These are phyloP conservation scores for Discostella stelligeroides DNA, from an alignment of 108 stramenopile species.

Conservation along the genomic window DNA sequence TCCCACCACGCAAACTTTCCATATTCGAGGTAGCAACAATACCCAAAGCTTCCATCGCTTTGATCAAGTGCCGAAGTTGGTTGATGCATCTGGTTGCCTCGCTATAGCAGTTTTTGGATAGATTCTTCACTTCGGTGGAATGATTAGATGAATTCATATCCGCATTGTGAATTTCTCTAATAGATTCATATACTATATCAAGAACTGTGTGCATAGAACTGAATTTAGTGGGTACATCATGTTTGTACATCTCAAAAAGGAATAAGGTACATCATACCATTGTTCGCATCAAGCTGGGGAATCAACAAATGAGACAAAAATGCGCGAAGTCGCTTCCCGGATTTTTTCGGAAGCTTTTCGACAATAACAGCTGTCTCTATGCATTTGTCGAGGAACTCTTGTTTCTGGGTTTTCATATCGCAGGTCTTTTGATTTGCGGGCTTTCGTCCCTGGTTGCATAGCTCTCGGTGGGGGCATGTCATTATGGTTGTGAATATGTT, in stretches of 20 bases:
- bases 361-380: constrained; percentile 39
- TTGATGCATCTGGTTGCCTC: constrained; percentile 55
- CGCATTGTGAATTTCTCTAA: constrained; percentile 21
- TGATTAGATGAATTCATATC: constrained; percentile 25
- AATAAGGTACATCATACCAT: constrained; percentile 19
- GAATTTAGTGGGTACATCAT: too few relatives aligned
- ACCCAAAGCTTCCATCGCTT: constrained; percentile 56
- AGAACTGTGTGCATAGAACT: constrained; percentile 18
- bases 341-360: constrained; percentile 53
- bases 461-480: constrained; percentile 54
- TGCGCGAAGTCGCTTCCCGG: constrained; percentile 48
- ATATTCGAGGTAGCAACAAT: constrained; percentile 26
- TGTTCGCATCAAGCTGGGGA: constrained; percentile 61
- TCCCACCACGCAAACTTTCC: constrained; percentile 7
- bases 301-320: constrained; percentile 54
- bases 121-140: constrained; percentile 14
- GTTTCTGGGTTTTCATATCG: constrained; percentile 36
- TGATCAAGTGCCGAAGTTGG: constrained; percentile 49
- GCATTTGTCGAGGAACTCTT: constrained; percentile 41
- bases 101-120: constrained; percentile 53
- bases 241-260: background rate
- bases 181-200: constrained; percentile 44
- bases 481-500: constrained; percentile 61
- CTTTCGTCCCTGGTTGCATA: constrained; percentile 24
- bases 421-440: constrained; percentile 36